These are phyloP conservation scores for sunflower (Helianthus annuus) DNA, from an alignment of 129 eudicot genomes.

Conservation along the genomic window HanXRQr2.0-SUNRISE NC_035438.2:78235081-78235580, in stretches of 20 bases:
- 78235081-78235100: constrained; percentile 51
- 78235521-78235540: constrained; percentile 64
- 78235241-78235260: constrained; percentile 40
- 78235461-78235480: constrained; percentile 48
- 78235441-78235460: constrained; percentile 45
- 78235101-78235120: constrained; percentile 82
- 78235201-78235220: constrained; percentile 96
- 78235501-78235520: constrained; percentile 57
- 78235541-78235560: constrained; percentile 47
- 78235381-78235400: constrained; percentile 12
- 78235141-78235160: constrained; percentile 78
- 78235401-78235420: constrained; percentile 2
- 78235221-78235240: constrained; percentile 65
- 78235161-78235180: constrained; percentile 79
- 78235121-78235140: constrained; percentile 65
- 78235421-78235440: constrained; percentile 47
- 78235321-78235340: background rate
- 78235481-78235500: constrained; percentile 29
- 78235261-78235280: constrained; percentile 33
- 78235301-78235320: no score
- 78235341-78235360: constrained; percentile 28
- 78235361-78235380: constrained; percentile 34
- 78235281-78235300: background rate
- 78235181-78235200: constrained; percentile 88
- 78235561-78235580: constrained; percentile 63